These are phyloP conservation scores for Phialophora macrospora DNA, from an alignment of 2,329 filamentous ascomycete species.

Conservation along the genomic window DNA sequence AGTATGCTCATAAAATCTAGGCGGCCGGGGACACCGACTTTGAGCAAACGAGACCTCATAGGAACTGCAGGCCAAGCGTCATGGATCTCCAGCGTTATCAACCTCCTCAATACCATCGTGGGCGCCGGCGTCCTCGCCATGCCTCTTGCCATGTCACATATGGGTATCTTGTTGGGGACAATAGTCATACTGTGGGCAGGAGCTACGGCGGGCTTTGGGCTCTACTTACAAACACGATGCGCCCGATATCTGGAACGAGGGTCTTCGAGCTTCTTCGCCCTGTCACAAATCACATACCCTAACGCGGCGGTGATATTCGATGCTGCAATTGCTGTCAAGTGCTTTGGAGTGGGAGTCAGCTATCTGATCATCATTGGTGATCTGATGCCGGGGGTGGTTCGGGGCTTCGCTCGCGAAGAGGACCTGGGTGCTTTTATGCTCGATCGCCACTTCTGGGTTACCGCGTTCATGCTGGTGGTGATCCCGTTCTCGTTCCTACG, in stretches of 20 bases:
- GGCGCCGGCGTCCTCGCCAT: constrained; percentile 92
- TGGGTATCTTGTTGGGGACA: constrained; percentile 85
- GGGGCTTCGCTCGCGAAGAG: constrained; percentile 72
- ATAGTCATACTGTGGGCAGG: constrained; percentile 91
- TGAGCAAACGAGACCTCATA: constrained; percentile 68
- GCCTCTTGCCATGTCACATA: constrained; percentile 94
- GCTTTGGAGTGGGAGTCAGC: constrained; percentile 94
- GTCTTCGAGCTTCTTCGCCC: constrained; percentile 88
- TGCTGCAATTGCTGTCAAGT: constrained; percentile 93
- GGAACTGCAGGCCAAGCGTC: constrained; percentile 75
- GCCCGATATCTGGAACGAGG: constrained; percentile 91
- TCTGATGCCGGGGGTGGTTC: constrained; percentile 91
- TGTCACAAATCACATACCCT: constrained; percentile 95
- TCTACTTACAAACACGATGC: constrained; percentile 93
- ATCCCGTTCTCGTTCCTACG: constrained; percentile 93
- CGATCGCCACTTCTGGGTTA: constrained; percentile 96
- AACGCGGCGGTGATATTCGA: constrained; percentile 96
- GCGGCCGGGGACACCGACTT: constrained; percentile 34
- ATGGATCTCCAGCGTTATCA: constrained; percentile 89
- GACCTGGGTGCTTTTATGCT: constrained; percentile 74
- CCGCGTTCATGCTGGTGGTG: constrained; percentile 86
- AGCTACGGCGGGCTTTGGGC: constrained; percentile 82
- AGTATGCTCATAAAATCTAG: constrained; percentile 53
- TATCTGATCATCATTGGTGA: constrained; percentile 99
- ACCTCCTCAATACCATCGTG: constrained; percentile 95